Evolutionary conservation across 768 basidiomycete species (phyloP).

Genomic region (Boletus subparvulus): DNA sequence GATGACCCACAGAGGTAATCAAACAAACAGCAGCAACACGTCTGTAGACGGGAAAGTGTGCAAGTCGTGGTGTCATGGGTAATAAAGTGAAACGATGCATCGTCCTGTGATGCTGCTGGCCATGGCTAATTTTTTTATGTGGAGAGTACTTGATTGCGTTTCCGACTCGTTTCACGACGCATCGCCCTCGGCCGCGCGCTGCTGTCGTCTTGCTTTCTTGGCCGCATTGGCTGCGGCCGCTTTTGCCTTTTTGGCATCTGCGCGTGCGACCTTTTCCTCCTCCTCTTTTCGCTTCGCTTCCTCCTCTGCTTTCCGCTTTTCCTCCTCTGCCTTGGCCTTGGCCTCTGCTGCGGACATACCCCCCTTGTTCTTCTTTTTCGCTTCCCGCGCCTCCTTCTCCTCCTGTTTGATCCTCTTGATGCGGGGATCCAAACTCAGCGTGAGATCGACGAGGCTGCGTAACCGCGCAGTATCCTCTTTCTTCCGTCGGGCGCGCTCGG

Average conservation of each 20-base stretch:
- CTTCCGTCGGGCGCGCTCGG: conserved; percentile 93
- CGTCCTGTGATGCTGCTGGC: neutral
- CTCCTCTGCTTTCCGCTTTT: conserved; percentile 65
- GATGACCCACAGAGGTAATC: neutral
- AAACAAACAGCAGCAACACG: conserved; percentile 5
- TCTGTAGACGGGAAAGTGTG: neutral
- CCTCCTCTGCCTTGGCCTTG: conserved; percentile 52
- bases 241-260: conserved; percentile 82
- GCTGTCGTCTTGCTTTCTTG: conserved; percentile 80
- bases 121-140: neutral
- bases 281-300: conserved; percentile 80
- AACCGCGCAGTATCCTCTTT: conserved; percentile 95
- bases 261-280: conserved; percentile 71
- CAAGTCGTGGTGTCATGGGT: conserved; percentile 1
- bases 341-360: conserved; percentile 43
- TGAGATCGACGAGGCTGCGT: conserved; percentile 81
- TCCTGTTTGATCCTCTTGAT: conserved; percentile 97
- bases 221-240: conserved; percentile 85
- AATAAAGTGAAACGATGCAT: neutral
- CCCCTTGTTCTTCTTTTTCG: conserved; percentile 72
- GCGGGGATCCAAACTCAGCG: conserved; percentile 83
- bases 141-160: neutral
- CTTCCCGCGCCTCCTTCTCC: conserved; percentile 91
- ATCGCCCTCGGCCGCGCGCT: conserved; percentile 46
- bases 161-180: conserved; percentile 4